Base-by-base conservation (phyloP, 2,329 filamentous ascomycete species). In the Pseudopithomyces chartarum region DNA sequence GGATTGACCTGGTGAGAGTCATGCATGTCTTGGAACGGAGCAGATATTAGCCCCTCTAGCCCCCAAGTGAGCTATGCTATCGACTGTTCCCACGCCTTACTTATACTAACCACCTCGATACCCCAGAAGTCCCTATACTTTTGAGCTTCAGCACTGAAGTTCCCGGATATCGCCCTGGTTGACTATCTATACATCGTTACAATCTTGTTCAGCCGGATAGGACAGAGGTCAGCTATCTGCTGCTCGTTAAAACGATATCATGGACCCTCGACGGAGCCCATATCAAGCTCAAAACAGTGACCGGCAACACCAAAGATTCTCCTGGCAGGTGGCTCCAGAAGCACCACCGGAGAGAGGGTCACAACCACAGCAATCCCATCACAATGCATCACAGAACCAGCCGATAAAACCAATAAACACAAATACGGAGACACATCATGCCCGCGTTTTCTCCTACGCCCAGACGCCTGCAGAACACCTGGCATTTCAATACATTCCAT, bases 401-500 rank as follows among this genome's bases (percentile, higher is more conserved):
- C 29, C 54, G 43, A 48, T 59, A 52, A 52, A 53, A 48, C 54
- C 59, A 23, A 47, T 61, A 50, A 60, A 62, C 54, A 65, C 60
- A 17, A 63, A 62, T 45, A 56, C 56, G 42, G 54, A 55, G 11
- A 34, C 61, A 40, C 55, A 26, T 19, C 45, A 59, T 32, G 65
- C 57, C 53, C 68, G 73, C 59, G 69, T 63, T 47, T 74, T 74
- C 52, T 75, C 73, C 3, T 76, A 74, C 61, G 68, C 71, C 39
- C 69, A 72, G 33, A 76, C 73, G 17, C 74, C 74, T 7, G 61
- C 71, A 12, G 73, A 74, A 54, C 69, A 68, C 56, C 66, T 69
- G 40, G 70, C 60, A 36, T 63, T 46, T 51, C 62, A 66, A 40
- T 70, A 69, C 40, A 62, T 64, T 23, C 64, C 66, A 2, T 70